Percentiles rank a stretch among this genome's conserved stretches.
These are phyloP conservation scores for Phtheirospermum japonicum DNA, from an alignment of 257 asterid species.

Conservation along the genomic window DNA sequence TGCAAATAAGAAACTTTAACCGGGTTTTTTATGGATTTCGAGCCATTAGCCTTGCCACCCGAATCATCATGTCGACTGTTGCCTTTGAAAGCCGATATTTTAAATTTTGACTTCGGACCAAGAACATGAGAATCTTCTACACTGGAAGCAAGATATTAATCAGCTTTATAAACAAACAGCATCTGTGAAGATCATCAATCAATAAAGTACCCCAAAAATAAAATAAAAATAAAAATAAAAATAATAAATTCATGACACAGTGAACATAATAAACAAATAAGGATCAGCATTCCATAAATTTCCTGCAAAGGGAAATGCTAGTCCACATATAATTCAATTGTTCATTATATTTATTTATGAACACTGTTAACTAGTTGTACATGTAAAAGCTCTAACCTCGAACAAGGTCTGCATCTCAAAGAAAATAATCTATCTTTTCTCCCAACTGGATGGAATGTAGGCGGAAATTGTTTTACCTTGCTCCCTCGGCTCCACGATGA, in stretches of 20 bases:
- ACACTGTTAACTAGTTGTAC: conserved; percentile 13
- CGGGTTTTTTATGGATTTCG: conserved; percentile 55
- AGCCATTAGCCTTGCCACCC: conserved; percentile 55
- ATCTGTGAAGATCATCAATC: conserved; percentile 17
- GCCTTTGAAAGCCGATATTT: conserved; percentile 79
- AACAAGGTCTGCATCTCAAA: conserved; percentile 39
- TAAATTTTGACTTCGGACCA: conserved; percentile 57
- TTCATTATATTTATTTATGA: background rate
- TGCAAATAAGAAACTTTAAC: conserved; percentile 64
- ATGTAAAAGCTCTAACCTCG: conserved; percentile 38
- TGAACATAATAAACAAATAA: no score
- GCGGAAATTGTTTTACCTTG: conserved; percentile 30
- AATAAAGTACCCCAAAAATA: conserved; percentile 10
- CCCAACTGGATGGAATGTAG: conserved; percentile 32
- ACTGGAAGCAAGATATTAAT: conserved; percentile 45
- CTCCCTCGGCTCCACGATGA: conserved; percentile 42
- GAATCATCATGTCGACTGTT: conserved; percentile 57
- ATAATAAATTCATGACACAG: no score
- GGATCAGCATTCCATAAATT: no score
- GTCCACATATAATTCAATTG: conserved; percentile 11
- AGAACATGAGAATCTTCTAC: conserved; percentile 46
- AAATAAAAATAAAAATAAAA: no score
- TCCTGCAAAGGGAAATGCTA: conserved; percentile 2
- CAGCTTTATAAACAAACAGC: conserved; percentile 23
- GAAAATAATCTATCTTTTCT: conserved; percentile 37